Conservation (phyloP, 768 basidiomycete species). For the Agaricus bisporus region DNA sequence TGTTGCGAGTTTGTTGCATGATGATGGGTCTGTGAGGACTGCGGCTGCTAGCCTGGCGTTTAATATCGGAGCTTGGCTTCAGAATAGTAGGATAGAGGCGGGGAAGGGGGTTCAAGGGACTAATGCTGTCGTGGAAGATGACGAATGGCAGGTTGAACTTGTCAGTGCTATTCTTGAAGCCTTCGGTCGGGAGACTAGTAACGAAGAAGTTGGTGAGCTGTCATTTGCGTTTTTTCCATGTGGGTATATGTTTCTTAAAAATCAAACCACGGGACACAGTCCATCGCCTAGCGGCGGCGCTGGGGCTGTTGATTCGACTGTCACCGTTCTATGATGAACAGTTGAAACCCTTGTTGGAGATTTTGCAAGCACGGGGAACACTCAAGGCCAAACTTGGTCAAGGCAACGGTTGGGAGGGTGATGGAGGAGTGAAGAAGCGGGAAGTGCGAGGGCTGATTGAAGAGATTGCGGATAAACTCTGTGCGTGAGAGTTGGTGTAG, state of each 20-base stretch:
- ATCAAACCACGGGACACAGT: constrained; percentile 33
- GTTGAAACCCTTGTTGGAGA: constrained; percentile 56
- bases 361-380: constrained; percentile 53
- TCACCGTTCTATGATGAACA: constrained; percentile 62
- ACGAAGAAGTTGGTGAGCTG: constrained; percentile 74
- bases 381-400: constrained; percentile 53
- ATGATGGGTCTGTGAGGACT: constrained; percentile 61
- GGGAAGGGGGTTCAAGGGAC: constrained; percentile 22
- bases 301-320: constrained; percentile 70
- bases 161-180: constrained; percentile 81
- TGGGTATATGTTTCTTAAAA: background rate
- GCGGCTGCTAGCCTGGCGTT: constrained; percentile 83
- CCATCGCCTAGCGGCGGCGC: constrained; percentile 73
- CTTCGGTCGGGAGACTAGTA: constrained; percentile 59
- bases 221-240: constrained; percentile 4
- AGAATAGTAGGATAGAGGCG: constrained; percentile 49
- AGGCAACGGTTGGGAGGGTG: constrained; percentile 40
- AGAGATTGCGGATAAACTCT: constrained; percentile 52
- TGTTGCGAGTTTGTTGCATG: constrained; percentile 61
- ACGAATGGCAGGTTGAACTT: constrained; percentile 85
- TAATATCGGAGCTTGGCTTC: constrained; percentile 62
- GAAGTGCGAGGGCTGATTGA: constrained; percentile 59
- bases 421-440: constrained; percentile 51
- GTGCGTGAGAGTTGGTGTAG: constrained; percentile 22
- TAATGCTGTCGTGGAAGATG: constrained; percentile 38